A percentile compares a stretch with the other conserved stretches of the same genome.
Conservation (phyloP, 805 yeast genomes). For the Cyberlindnera americana region DNA sequence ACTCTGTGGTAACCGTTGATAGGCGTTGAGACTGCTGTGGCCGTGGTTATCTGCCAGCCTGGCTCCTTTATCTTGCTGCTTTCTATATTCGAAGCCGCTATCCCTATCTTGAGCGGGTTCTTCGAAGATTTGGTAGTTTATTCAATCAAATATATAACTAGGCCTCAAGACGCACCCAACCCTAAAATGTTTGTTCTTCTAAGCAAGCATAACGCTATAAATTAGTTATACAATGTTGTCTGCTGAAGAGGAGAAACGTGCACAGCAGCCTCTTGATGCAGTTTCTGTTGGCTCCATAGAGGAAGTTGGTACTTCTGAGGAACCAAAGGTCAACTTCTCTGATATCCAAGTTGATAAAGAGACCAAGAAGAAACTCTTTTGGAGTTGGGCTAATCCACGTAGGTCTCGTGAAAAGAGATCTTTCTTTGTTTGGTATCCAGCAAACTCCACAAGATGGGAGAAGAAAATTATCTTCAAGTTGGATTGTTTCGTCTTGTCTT, state of each 20-base stretch:
- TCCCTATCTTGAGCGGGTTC: too few species aligned
- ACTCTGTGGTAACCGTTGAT: too few species aligned
- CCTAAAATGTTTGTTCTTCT: too few species aligned
- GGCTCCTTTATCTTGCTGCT: too few species aligned
- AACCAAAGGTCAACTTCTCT: not conserved
- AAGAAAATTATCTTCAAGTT: constrained; percentile 18
- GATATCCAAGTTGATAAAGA: constrained; percentile 4
- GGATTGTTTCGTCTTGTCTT: constrained; percentile 17
- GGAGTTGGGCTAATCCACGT: constrained; percentile 15
- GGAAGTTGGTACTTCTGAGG: not conserved
- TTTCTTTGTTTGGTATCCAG: constrained; percentile 23
- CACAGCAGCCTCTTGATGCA: not conserved
- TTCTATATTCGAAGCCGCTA: too few species aligned
- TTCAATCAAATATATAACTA: too few species aligned
- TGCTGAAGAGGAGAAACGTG: not conserved
- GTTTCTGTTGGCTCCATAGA: constrained; percentile 2
- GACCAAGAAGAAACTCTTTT: constrained; percentile 15
- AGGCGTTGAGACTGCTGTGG: too few species aligned
- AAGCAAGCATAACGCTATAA: too few species aligned
- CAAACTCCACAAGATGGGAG: constrained; percentile 15
- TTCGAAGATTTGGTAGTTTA: too few species aligned
- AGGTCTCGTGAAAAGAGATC: constrained; percentile 3
- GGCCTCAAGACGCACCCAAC: too few species aligned
- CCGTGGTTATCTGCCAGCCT: too few species aligned
- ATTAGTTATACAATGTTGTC: not conserved